Evolutionary conservation across 2,329 filamentous ascomycete species (phyloP).

Genomic region (Hypoxylon rubiginosum): DNA sequence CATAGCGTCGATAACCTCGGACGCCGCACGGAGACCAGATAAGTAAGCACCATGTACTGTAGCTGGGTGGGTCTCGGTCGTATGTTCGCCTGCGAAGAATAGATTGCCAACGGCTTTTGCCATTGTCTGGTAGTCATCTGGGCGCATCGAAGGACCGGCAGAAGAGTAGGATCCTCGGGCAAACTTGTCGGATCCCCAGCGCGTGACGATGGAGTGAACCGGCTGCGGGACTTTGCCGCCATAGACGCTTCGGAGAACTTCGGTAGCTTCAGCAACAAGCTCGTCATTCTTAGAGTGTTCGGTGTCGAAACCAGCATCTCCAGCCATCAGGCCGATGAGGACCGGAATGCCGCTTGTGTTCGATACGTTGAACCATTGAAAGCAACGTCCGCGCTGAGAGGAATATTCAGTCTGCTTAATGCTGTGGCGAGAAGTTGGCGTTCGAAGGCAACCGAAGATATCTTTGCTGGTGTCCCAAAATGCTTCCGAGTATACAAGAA

Average conservation of each 20-base stretch:
- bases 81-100: constrained; percentile 96
- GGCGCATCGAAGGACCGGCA: constrained; percentile 83
- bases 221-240: constrained; percentile 79
- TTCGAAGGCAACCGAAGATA: constrained; percentile 92
- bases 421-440: constrained; percentile 77
- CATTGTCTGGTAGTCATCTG: constrained; percentile 94
- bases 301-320: constrained; percentile 90
- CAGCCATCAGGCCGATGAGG: constrained; percentile 93
- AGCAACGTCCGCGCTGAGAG: constrained; percentile 87
- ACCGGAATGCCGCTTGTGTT: constrained; percentile 90
- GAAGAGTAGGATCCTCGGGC: constrained; percentile 97
- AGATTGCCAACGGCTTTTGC: constrained; percentile 86
- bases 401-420: constrained; percentile 84
- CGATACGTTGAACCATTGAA: constrained; percentile 97
- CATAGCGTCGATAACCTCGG: constrained; percentile 84
- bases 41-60: constrained; percentile 98
- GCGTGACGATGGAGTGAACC: constrained; percentile 87
- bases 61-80: constrained; percentile 93
- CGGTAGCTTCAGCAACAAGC: constrained; percentile 84
- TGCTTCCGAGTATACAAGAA: constrained; percentile 86
- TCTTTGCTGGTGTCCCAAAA: constrained; percentile 94
- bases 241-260: constrained; percentile 83
- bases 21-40: constrained; percentile 89
- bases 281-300: constrained; percentile 81
- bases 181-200: constrained; percentile 92